A percentile compares a stretch with the other conserved stretches of the same genome.
These are phyloP conservation scores for Panicum miliaceum DNA, from an alignment of 176 grass and related monocot genomes.

Conservation along the genomic window DNA sequence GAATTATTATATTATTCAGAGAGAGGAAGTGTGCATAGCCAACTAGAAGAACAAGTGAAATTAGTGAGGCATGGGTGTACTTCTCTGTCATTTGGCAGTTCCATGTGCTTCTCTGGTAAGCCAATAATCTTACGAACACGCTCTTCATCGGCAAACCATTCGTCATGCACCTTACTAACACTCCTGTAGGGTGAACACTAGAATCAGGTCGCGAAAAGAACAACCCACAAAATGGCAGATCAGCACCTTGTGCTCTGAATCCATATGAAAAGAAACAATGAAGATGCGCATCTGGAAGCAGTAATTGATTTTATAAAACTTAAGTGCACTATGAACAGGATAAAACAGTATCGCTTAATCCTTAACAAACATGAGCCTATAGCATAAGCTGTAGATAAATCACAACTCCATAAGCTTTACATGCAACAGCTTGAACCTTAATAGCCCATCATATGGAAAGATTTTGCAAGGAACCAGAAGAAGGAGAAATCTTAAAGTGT, in stretches of 20 bases:
- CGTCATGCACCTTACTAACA: conserved; percentile 98
- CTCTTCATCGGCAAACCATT: conserved; percentile 99
- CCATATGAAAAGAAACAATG: conserved; percentile 28
- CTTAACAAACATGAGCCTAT: conserved; percentile 1
- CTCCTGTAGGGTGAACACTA: conserved; percentile 62
- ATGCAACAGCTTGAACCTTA: conserved; percentile 29
- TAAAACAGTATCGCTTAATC: conserved; percentile 34
- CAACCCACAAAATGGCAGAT: conserved; percentile 25
- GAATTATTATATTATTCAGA: neutral
- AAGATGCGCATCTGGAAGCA: neutral
- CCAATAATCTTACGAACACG: conserved; percentile 86
- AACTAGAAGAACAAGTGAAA: conserved; percentile 44
- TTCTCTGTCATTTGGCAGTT: conserved; percentile 79
- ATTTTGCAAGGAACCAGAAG: neutral
- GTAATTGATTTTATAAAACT: conserved; percentile 20
- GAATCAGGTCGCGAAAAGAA: conserved; percentile 36
- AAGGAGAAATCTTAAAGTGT: neutral
- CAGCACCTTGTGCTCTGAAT: neutral
- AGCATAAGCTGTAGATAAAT: conserved; percentile 14
- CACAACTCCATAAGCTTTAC: neutral
- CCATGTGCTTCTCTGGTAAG: conserved; percentile 68
- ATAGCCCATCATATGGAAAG: neutral
- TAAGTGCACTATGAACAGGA: neutral
- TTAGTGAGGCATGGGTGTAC: conserved; percentile 51
- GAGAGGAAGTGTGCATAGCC: conserved; percentile 1